phyloP scores from a whole-genome alignment of 2,329 filamentous ascomycete genomes.

The Stachybotrys chlorohalonatus region DNA sequence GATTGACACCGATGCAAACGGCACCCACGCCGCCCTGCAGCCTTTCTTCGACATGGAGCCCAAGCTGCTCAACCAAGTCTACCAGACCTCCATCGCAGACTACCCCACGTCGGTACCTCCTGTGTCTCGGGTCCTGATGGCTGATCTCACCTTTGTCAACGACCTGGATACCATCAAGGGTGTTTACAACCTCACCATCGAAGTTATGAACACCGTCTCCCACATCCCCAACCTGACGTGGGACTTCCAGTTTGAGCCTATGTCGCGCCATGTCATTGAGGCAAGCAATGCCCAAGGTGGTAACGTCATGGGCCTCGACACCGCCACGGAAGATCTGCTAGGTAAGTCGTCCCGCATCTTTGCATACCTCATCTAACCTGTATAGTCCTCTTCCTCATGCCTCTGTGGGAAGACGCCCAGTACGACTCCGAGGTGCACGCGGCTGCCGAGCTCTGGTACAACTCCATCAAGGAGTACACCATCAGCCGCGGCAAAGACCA shows the following conservation, averaged over 20 bases:
- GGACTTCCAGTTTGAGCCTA: slow-evolving; percentile 9
- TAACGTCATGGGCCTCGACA: slow-evolving; percentile 6
- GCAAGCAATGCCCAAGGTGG: slow-evolving; percentile 2
- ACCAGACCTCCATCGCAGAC: slow-evolving; percentile 7
- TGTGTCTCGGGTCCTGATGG: slow-evolving; percentile 7
- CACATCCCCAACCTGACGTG: slow-evolving; percentile 5
- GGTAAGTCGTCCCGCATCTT: neutral
- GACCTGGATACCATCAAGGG: slow-evolving; percentile 6
- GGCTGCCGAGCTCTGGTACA: neutral
- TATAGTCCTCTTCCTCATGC: slow-evolving; percentile 1
- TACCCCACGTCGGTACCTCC: slow-evolving; percentile 6
- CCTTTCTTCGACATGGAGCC: slow-evolving; percentile 10
- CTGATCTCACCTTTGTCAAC: slow-evolving; percentile 7
- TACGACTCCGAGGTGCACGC: neutral
- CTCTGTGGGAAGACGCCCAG: neutral
- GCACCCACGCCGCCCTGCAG: slow-evolving; percentile 5
- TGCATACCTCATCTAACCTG: neutral
- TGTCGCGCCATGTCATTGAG: slow-evolving; percentile 3
- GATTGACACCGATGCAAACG: slow-evolving; percentile 6
- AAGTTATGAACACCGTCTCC: slow-evolving; percentile 2
- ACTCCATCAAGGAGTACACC: neutral
- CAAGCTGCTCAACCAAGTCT: slow-evolving; percentile 8
- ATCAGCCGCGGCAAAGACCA: slow-evolving; percentile 16
- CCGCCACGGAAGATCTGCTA: slow-evolving; percentile 3
- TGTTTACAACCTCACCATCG: slow-evolving; percentile 7